Percentiles rank a stretch among this genome's conserved stretches.
phyloP scores from a whole-genome alignment of 1,284 basidiomycete genomes.

The Austropuccinia psidii region DNA sequence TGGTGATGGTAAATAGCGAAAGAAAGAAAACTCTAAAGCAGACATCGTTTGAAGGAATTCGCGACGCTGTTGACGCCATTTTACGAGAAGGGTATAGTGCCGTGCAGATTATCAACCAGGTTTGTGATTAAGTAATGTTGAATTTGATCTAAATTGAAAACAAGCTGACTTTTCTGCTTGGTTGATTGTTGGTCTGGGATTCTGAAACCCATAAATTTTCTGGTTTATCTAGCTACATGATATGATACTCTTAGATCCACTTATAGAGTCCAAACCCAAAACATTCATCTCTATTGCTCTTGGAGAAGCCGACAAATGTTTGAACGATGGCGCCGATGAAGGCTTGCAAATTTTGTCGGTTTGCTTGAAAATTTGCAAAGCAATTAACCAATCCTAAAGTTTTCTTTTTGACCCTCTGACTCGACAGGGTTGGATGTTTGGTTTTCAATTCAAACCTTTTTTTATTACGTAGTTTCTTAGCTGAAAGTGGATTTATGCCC shows the following conservation, averaged over 20 bases:
- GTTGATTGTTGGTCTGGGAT: too few species aligned
- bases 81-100: slow-evolving; percentile 87
- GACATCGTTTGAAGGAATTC: slow-evolving; percentile 62
- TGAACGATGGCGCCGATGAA: slow-evolving; percentile 97
- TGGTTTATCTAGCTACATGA: slow-evolving; percentile 74
- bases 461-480: too few species aligned
- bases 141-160: too few species aligned
- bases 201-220: neutral
- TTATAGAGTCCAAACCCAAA: slow-evolving; percentile 72
- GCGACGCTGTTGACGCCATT: slow-evolving; percentile 63
- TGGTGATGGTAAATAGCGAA: slow-evolving; percentile 53
- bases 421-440: too few species aligned
- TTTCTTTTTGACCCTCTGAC: too few species aligned
- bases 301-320: slow-evolving; percentile 89
- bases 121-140: slow-evolving; percentile 47
- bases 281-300: slow-evolving; percentile 72
- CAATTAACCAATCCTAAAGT: slow-evolving; percentile 15
- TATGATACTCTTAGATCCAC: slow-evolving; percentile 70
- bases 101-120: slow-evolving; percentile 80
- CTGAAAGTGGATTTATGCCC: too few species aligned
- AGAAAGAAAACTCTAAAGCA: slow-evolving; percentile 42
- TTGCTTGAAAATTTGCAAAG: slow-evolving; percentile 57
- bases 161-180: too few species aligned
- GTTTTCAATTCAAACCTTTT: too few species aligned
- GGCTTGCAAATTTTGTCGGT: slow-evolving; percentile 89